Base-by-base conservation (phyloP, 225 moss, liverwort and hornwort genomes). In the Anthoceros angustus region DNA sequence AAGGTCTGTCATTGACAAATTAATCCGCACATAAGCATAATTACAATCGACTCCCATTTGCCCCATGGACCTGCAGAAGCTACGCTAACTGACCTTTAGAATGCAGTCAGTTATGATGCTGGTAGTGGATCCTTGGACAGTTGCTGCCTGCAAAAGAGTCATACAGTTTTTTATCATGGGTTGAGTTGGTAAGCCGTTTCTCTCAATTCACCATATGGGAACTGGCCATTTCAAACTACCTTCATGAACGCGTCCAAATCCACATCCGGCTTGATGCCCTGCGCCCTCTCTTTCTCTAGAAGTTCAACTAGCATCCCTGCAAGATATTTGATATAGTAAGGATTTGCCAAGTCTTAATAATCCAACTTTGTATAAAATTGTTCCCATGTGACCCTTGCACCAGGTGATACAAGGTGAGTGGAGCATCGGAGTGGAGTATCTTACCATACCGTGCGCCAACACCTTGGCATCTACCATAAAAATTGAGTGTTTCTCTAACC, bases 241-340 rank as follows among this genome's bases (percentile, higher is more conserved):
- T 93, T 93, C 85, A 93, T 87, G 77, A 87, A 87, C 15, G 89
- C 79, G 68, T 93, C 93, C 62, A 93, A 76, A 7, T 93, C 89
- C 41, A 79, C 75, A 16, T 93, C 89, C 0, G 89, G 93, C 65
- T 75, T 78, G 64, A 93, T 87, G 15, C 89, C 85, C 7, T 73
- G 60, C 74, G 85, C 80, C 74, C 83, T 89, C 76, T 93, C 93
- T 62, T 89, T 67, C 45, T 74, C 79, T 0, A 80, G 14, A 0
- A 93, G 80, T 74, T 93, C 93, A n/a, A 70, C 70, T 46, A 93
- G 62, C 74, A 93, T 80, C 46, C 84, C 88, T 88, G 63, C 9
- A 38, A 25, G 42, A 8, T 26, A 55, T 67, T 23, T 67, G 16
- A 23, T n/a, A n/a, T n/a, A n/a, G n/a, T n/a, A n/a, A n/a, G n/a